Base-by-base conservation (phyloP, 148 eudicot genomes). In the Vaccinium myrtillus region DNA sequence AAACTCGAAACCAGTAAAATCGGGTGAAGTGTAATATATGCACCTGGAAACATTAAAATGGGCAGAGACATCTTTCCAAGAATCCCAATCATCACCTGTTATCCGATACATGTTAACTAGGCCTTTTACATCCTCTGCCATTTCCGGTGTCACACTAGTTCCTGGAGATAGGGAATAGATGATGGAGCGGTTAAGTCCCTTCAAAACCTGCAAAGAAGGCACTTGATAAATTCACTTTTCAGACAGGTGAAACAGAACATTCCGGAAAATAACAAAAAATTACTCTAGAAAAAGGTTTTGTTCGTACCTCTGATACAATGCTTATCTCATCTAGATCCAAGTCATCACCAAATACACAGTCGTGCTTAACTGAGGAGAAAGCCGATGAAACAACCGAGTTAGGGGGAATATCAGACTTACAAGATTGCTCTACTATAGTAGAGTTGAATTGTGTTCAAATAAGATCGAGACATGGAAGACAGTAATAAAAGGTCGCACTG, bases 81-180 rank as follows among this genome's bases (percentile, higher is more conserved):
- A 83, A 89, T 97, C 99, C 99, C 99, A 95, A 81, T 97, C 99
- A 87, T 97, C 99, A 27, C 95, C 99, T 8, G 99, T 95, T 84
- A 97, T 84, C 83, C 99, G 89, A 86, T 97, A 97, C 99, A 95
- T 97, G 84, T 94, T 94, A 18, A 90, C 98, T 74, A 95, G 84
- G 63, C 87, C 89, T 75, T 84, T 87, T 18, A 97, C 90, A 65
- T 88, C 78, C 84, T 88, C 92, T 76, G 98, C 99, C 94, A 95
- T 88, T 75, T 88, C 81, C 50, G 99, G 96, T 18, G 96, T 95
- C 54, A 87, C 99, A 89, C 91, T 92, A 39, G 92, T 93, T 82
- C 99, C 99, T 23, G 99, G 99, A 78, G 99, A 97, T 61, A 97
- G 83, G 3, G 99, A 97, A 87, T 97, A 94, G 10, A 97, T 2